Base-by-base conservation (phyloP, 2,329 filamentous ascomycete species). In the Xylaria digitata region DNA sequence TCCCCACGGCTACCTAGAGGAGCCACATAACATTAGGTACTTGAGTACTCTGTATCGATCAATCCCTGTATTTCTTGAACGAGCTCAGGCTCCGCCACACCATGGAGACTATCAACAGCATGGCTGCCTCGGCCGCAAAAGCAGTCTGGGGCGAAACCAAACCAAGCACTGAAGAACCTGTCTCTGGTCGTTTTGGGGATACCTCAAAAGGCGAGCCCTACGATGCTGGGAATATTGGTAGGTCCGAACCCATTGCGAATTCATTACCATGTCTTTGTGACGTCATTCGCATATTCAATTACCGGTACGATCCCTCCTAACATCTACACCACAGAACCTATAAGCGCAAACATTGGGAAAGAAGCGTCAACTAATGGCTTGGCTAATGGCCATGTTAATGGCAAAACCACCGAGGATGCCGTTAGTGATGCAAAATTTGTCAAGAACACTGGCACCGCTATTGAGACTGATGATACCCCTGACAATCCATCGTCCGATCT, bases 211-310 rank as follows among this genome's bases (percentile, higher is more conserved):
- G 86, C 13, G 90, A 95, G 77, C 93, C 93, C 0, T 96, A 89
- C 73, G 93, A 96, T 75, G 88, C 88, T 65, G 93, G 93, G 55
- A 96, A 96, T 77, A 80, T 87, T n/a, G 84, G 87, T 82, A 85
- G 83, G 88, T 78, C 26, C 26, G 3, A 26, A 3, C 5, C 26
- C 26, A 26, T 26, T 26, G 26, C 72, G 13, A 34, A 59, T 17
- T 23, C 13, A 19, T 40, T 9, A 34, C 26, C 2, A 11, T 43
- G 15, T 2, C 34, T 34, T 21, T 43, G 45, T 65, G 65, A 65
- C 65, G 42, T 58, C 32, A 56, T 53, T 9, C 21, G 50, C 11
- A 37, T 2, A 42, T 26, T 53, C 34, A n/a, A 67, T 42, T 53
- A 57, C 55, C n/a, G 6, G 15, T n/a, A 48, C 37, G 57, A 37